These are phyloP conservation scores for Smallanthus sonchifolius DNA, from an alignment of 129 eudicot species.

Conservation along the genomic window DNA sequence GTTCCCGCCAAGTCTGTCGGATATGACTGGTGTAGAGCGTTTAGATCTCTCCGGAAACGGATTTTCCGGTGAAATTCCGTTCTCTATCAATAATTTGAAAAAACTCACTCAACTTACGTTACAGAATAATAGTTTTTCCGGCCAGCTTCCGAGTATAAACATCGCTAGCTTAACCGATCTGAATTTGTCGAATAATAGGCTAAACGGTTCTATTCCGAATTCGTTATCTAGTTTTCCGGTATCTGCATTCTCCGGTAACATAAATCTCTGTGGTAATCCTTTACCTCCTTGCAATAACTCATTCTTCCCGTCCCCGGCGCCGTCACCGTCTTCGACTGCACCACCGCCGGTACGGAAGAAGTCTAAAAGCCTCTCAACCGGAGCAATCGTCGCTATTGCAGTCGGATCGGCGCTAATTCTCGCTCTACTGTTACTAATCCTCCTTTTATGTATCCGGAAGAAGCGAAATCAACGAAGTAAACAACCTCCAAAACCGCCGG, in stretches of 20 bases:
- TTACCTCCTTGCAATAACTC: slow-evolving; percentile 9
- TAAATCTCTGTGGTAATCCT: not conserved
- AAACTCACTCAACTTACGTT: slow-evolving; percentile 51
- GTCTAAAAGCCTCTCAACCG: not conserved
- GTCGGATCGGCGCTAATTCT: not conserved
- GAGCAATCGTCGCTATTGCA: not conserved
- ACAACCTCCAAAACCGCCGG: not conserved
- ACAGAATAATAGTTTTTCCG: slow-evolving; percentile 51
- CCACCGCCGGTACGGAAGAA: not conserved
- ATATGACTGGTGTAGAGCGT: slow-evolving; percentile 46
- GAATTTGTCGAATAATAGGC: slow-evolving; percentile 28
- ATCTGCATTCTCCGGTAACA: slow-evolving; percentile 13
- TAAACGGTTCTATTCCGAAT: not conserved
- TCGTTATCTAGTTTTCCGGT: not conserved
- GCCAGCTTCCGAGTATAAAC: slow-evolving; percentile 54
- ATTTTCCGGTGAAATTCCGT: slow-evolving; percentile 65
- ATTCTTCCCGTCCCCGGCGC: slow-evolving; percentile 30
- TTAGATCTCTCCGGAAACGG: slow-evolving; percentile 61
- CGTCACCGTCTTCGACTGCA: not conserved
- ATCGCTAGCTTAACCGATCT: slow-evolving; percentile 31
- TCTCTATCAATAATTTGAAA: slow-evolving; percentile 55
- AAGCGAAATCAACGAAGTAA: not conserved
- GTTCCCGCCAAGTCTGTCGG: slow-evolving; percentile 55
- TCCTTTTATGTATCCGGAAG: not conserved
- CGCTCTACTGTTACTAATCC: not conserved